A percentile compares a stretch with the other conserved stretches of the same genome.
Conservation (phyloP, 768 basidiomycete genomes). For the Atractiella rhizophila region DNA sequence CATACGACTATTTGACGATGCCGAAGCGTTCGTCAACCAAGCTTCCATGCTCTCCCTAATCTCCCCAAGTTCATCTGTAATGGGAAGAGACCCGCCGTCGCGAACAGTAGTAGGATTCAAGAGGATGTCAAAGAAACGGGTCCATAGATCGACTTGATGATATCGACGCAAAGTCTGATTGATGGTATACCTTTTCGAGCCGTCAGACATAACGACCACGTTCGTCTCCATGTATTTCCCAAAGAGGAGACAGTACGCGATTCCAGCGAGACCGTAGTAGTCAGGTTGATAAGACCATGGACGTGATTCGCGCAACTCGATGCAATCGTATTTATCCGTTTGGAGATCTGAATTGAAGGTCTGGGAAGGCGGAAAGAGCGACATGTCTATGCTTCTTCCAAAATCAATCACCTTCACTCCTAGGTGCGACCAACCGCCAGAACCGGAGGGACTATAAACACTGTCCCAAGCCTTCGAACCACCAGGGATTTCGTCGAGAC, state of each 20-base stretch:
- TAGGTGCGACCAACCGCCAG: slow-evolving; percentile 60
- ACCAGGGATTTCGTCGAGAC: slow-evolving; percentile 57
- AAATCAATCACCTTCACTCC: slow-evolving; percentile 90
- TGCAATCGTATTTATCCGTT: slow-evolving; percentile 69
- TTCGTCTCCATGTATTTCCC: slow-evolving; percentile 78
- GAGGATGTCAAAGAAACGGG: slow-evolving; percentile 49
- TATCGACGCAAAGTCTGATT: slow-evolving; percentile 67
- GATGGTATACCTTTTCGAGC: slow-evolving; percentile 33
- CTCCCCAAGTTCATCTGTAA: slow-evolving; percentile 38
- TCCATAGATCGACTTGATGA: slow-evolving; percentile 81
- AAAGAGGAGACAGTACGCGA: slow-evolving; percentile 86
- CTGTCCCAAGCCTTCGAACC: slow-evolving; percentile 39
- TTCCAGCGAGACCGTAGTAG: slow-evolving; percentile 83
- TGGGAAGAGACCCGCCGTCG: slow-evolving; percentile 36
- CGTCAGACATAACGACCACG: slow-evolving; percentile 16
- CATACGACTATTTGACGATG: slow-evolving; percentile 28
- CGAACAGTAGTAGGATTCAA: slow-evolving; percentile 52
- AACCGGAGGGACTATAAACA: slow-evolving; percentile 51
- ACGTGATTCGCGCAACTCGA: slow-evolving; percentile 54
- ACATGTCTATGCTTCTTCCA: slow-evolving; percentile 74
- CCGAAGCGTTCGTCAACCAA: slow-evolving; percentile 71
- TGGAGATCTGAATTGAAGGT: slow-evolving; percentile 67
- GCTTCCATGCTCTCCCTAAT: slow-evolving; percentile 58
- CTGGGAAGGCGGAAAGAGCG: slow-evolving; percentile 53
- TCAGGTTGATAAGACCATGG: slow-evolving; percentile 92